Evolutionary conservation across 2,329 filamentous ascomycete species (phyloP).

Genomic region (Parasarocladium wereldwijsianum): DNA sequence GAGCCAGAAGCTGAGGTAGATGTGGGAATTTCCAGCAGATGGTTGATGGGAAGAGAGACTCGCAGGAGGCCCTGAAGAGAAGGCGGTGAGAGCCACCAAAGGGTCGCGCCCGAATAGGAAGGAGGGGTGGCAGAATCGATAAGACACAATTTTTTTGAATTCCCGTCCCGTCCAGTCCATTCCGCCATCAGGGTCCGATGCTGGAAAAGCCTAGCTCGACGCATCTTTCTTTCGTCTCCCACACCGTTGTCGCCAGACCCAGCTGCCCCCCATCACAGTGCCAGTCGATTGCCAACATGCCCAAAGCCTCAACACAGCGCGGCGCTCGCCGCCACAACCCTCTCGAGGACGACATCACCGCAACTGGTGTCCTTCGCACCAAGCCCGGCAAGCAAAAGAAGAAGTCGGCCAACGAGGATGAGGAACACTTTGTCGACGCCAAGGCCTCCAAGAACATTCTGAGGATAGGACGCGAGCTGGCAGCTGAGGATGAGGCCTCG

Average conservation of each 20-base stretch:
- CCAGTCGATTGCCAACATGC: conserved; percentile 41
- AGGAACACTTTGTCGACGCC: conserved; percentile 67
- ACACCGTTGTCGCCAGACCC: too few species aligned
- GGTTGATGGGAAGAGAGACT: too few species aligned
- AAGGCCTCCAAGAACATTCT: conserved; percentile 82
- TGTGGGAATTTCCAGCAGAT: too few species aligned
- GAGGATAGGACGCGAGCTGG: conserved; percentile 75
- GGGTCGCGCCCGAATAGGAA: conserved; percentile 9
- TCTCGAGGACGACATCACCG: conserved; percentile 72
- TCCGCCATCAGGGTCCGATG: conserved; percentile 3
- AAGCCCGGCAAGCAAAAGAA: conserved; percentile 62
- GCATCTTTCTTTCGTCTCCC: neutral
- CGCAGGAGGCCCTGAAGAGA: conserved; percentile 5
- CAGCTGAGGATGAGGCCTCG: conserved; percentile 54
- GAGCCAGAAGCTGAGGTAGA: too few species aligned
- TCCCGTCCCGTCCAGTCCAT: conserved; percentile 4
- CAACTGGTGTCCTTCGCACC: conserved; percentile 55
- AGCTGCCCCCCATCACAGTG: neutral
- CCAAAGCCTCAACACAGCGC: conserved; percentile 49
- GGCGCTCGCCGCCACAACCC: conserved; percentile 65
- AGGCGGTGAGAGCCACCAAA: conserved; percentile 16
- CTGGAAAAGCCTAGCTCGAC: neutral
- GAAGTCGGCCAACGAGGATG: conserved; percentile 44
- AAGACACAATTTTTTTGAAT: conserved; percentile 10
- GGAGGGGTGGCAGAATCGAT: conserved; percentile 20